Evolutionary conservation across 768 basidiomycete genomes (phyloP).

Genomic region (Leccinellum luteum): DNA sequence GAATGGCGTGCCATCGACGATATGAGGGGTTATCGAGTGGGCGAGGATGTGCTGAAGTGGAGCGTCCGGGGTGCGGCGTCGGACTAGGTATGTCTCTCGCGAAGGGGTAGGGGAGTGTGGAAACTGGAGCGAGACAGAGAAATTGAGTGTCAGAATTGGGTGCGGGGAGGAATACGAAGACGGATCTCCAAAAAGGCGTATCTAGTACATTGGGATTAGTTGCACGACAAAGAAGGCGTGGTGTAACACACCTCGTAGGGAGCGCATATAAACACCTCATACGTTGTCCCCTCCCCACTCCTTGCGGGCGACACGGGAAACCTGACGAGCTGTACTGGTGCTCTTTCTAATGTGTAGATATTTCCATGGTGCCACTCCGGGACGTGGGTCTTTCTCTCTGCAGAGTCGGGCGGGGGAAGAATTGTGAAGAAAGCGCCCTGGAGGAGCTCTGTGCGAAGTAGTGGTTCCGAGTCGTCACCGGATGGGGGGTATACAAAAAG

Average conservation of each 20-base stretch:
- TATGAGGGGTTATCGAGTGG: slow-evolving; percentile 61
- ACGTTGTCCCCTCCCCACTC: slow-evolving; percentile 45
- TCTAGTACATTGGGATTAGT: slow-evolving; percentile 42
- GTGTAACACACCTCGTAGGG: slow-evolving; percentile 67
- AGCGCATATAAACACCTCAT: slow-evolving; percentile 72
- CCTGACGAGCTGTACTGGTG: slow-evolving; percentile 46
- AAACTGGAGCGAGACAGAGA: slow-evolving; percentile 45
- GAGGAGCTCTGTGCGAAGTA: slow-evolving; percentile 56
- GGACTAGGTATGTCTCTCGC: background rate
- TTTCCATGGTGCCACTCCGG: slow-evolving; percentile 81
- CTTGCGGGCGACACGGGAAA: slow-evolving; percentile 44
- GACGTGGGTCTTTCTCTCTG: slow-evolving; percentile 22
- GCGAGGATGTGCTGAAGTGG: slow-evolving; percentile 43
- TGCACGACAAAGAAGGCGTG: background rate
- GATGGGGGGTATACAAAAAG: slow-evolving; percentile 55
- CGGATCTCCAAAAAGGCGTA: slow-evolving; percentile 83
- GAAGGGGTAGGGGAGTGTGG: background rate
- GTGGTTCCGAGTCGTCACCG: slow-evolving; percentile 31
- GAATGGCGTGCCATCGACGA: slow-evolving; percentile 73
- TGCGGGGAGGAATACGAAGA: slow-evolving; percentile 34
- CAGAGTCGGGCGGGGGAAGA: slow-evolving; percentile 41
- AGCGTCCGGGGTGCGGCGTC: background rate
- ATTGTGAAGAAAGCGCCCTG: slow-evolving; percentile 80
- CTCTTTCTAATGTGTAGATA: slow-evolving; percentile 67
- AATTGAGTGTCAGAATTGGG: slow-evolving; percentile 56